Conservation (phyloP, 2,329 filamentous ascomycete species). For the Arthrobotrys iridis region DNA sequence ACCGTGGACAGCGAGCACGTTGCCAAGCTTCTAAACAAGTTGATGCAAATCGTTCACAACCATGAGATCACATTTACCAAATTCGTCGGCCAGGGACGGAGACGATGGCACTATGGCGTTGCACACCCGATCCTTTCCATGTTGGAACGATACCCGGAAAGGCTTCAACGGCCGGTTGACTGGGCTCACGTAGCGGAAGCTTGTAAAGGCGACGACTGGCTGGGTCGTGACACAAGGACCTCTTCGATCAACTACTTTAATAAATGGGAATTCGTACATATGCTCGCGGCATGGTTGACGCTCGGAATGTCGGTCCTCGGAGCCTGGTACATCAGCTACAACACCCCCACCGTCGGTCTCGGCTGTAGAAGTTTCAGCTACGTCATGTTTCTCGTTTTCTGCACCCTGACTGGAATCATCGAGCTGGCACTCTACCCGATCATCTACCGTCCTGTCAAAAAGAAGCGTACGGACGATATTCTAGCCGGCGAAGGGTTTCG, state of each 20-base stretch:
- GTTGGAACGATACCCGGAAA: constrained; percentile 43
- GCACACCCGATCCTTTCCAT: constrained; percentile 63
- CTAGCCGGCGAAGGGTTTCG: constrained; percentile 6
- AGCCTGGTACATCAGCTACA: constrained; percentile 63
- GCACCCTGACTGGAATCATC: constrained; percentile 60
- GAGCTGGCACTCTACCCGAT: constrained; percentile 58
- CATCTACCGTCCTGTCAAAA: constrained; percentile 51
- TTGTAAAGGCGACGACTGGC: constrained; percentile 17
- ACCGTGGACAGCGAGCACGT: constrained; percentile 63
- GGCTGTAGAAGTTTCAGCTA: constrained; percentile 64
- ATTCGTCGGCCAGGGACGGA: constrained; percentile 63
- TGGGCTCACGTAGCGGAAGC: constrained; percentile 27
- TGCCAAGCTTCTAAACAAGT: constrained; percentile 61
- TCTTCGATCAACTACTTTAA: constrained; percentile 63
- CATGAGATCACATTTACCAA: constrained; percentile 60
- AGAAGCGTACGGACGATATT: constrained; percentile 16
- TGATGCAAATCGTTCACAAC: constrained; percentile 58
- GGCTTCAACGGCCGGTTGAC: constrained; percentile 23
- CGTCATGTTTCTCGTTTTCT: constrained; percentile 61
- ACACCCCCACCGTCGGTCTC: constrained; percentile 64
- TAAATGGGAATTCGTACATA: constrained; percentile 63
- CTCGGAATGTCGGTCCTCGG: constrained; percentile 61
- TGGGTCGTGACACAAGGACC: constrained; percentile 55
- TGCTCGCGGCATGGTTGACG: constrained; percentile 61
- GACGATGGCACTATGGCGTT: constrained; percentile 62